A percentile compares a stretch with the other conserved stretches of the same genome.
Evolutionary conservation across 2,329 filamentous ascomycete genomes (phyloP).

Genomic region (Trichoderma polysporum): DNA sequence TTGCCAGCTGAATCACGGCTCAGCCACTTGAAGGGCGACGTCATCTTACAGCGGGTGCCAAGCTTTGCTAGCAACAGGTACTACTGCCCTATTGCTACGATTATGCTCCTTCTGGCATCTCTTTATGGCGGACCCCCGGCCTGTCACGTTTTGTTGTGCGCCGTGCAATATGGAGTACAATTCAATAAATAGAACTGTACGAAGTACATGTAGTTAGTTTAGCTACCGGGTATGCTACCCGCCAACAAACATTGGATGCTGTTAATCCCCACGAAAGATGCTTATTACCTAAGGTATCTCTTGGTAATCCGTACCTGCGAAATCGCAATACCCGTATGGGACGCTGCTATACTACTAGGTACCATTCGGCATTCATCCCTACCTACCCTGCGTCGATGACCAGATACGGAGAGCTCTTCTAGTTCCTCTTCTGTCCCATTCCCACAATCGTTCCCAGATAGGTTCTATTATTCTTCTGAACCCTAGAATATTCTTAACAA

Average conservation of each 20-base stretch:
- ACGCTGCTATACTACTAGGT: neutral
- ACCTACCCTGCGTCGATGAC: neutral
- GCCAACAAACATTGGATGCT: too few species aligned
- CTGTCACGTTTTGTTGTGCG: neutral
- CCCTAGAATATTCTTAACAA: neutral
- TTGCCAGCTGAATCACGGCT: conserved; percentile 2
- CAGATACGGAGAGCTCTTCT: neutral
- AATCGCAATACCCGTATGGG: neutral
- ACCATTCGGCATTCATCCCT: neutral
- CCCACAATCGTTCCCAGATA: neutral
- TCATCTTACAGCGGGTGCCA: conserved; percentile 1
- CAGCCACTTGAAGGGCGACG: conserved; percentile 15
- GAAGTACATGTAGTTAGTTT: too few species aligned
- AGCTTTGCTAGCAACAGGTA: neutral
- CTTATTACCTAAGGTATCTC: too few species aligned
- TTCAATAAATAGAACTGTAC: neutral
- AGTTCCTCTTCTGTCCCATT: neutral
- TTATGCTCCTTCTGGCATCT: neutral
- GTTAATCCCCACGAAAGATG: too few species aligned
- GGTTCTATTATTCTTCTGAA: neutral
- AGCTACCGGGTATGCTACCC: too few species aligned
- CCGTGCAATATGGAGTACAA: neutral
- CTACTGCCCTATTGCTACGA: neutral
- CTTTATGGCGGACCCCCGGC: neutral
- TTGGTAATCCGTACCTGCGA: neutral